A percentile compares a stretch with the other conserved stretches of the same genome.
phyloP scores from a whole-genome alignment of 192 early-diverging fungal genomes.

The Coemansia sp. region DNA sequence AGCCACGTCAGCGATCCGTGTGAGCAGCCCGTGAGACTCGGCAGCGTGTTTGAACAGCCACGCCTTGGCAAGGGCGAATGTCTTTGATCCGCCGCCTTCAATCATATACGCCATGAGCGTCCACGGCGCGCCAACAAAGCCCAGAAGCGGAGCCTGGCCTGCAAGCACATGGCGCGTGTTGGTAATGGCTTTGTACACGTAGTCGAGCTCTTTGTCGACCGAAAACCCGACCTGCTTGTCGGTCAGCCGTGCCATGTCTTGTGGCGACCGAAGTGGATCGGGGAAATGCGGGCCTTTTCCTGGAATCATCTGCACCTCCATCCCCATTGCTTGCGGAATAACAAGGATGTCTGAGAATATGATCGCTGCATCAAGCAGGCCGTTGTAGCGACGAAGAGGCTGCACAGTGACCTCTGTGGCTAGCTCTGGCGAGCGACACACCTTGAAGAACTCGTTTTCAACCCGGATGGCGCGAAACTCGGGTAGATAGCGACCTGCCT shows the following conservation, averaged over 20 bases:
- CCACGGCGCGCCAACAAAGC: constrained; percentile 98
- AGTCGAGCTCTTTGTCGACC: constrained; percentile 74
- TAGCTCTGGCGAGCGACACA: constrained; percentile 90
- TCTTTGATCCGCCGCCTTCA: constrained; percentile 95
- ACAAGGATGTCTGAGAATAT: constrained; percentile 99
- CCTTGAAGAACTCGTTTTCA: constrained; percentile 90
- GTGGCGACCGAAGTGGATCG: constrained; percentile 71
- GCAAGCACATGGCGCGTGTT: constrained; percentile 82
- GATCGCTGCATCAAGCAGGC: constrained; percentile 92
- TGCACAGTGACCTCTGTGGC: constrained; percentile 95
- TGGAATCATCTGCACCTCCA: constrained; percentile 92
- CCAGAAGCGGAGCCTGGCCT: constrained; percentile 89
- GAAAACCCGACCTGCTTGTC: constrained; percentile 56
- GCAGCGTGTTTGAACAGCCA: constrained; percentile 85
- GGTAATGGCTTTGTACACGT: constrained; percentile 94
- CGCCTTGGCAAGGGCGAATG: constrained; percentile 83
- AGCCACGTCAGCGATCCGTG: constrained; percentile 78
- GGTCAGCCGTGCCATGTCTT: constrained; percentile 72
- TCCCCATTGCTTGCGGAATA: constrained; percentile 93
- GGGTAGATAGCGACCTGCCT: constrained; percentile 96
- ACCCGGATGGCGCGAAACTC: constrained; percentile 87
- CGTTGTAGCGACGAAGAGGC: constrained; percentile 90
- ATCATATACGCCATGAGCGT: constrained; percentile 99
- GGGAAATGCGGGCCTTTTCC: constrained; percentile 91
- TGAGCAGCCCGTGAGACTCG: constrained; percentile 75